Evolutionary conservation across 805 yeast genomes (phyloP), one percentile per base, ranked within the genome.

Genomic region (Saccharomycopsis sp.): DNA sequence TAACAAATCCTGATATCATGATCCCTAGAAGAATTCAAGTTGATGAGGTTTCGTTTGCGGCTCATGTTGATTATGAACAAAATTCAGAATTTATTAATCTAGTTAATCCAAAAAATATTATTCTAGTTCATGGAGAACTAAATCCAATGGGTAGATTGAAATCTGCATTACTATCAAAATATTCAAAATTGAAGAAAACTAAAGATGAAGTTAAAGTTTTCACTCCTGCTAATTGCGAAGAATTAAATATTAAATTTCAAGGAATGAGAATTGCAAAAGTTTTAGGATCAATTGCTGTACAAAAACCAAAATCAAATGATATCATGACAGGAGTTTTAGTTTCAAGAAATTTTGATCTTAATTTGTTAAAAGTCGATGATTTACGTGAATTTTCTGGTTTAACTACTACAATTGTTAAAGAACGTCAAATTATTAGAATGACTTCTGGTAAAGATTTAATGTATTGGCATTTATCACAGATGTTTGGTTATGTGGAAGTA

Each of bases 101-200:
- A 45, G 85, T 92, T 2, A 80, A 81, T 44, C 95, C 99, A 0
- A 72, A 72, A 44, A 77, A 82, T 40, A 83, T 92, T 45, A 86
- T 89, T 44, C 69, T 92, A 40, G 99, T 92, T 2, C 99, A 92
- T 59, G 99, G 99, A 10, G 99, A 92, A 54, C 77, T 92, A 2
- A 87, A 85, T 52, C 96, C 95, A n/a, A 92, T 92, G 97, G 98
- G 97, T 42, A 76, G 98, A 56, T 63, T 92, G 41, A 92, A 92
- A 58, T 83, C 95, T 21, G 97, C 98, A 0, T 65, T 92, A 30
- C 62, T 88, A 47, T 84, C 95, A 34, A 87, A 86, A 59, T 92
- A 89, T 54, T 70, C 86, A 2, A 72, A 76, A 37, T 66, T 82
- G 39, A 86, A 79, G 56, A 86, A 85, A 5, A 85, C 96, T 0